phyloP scores from a whole-genome alignment of 176 grass and related monocot genomes.

The Hyparrhenia diplandra region DNA sequence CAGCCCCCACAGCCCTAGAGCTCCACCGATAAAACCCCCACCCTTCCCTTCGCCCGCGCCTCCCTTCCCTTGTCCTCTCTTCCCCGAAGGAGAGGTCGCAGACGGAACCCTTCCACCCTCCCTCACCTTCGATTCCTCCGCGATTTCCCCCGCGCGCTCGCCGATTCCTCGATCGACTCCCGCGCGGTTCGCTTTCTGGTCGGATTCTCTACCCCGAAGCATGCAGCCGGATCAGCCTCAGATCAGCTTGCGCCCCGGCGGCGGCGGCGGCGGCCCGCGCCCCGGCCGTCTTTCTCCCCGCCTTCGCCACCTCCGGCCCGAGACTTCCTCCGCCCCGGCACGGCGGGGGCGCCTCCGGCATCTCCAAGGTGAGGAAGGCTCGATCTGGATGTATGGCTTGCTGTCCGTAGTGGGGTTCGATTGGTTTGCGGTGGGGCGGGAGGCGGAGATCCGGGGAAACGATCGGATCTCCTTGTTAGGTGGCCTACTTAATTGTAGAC shows the following conservation, averaged over 20 bases:
- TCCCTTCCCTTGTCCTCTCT: neutral
- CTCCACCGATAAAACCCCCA: conserved; percentile 46
- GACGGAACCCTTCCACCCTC: conserved; percentile 22
- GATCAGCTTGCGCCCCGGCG: conserved; percentile 96
- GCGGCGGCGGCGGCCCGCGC: conserved; percentile 66
- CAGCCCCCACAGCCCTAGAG: conserved; percentile 46
- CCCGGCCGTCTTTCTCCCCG: conserved; percentile 48
- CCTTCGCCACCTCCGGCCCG: conserved; percentile 39
- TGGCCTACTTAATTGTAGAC: neutral
- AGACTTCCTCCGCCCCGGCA: conserved; percentile 50
- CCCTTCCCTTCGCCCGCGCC: conserved; percentile 15
- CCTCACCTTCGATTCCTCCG: conserved; percentile 15
- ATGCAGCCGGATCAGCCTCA: conserved; percentile 92
- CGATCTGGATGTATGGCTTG: conserved; percentile 34
- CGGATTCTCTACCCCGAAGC: conserved; percentile 18
- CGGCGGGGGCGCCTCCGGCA: conserved; percentile 27
- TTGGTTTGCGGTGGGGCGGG: neutral
- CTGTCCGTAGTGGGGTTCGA: conserved; percentile 25
- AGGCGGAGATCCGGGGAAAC: conserved; percentile 14
- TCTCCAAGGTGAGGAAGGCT: conserved; percentile 52
- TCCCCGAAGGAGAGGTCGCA: conserved; percentile 22
- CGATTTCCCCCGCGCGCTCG: neutral
- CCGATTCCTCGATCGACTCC: conserved; percentile 34
- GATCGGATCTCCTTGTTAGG: conserved; percentile 25
- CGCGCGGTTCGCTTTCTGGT: neutral